Evolutionary conservation across 495 filamentous ascomycete species (phyloP), one percentile per base, ranked within the genome.

Genomic region (Lineolata rhizophorae): DNA sequence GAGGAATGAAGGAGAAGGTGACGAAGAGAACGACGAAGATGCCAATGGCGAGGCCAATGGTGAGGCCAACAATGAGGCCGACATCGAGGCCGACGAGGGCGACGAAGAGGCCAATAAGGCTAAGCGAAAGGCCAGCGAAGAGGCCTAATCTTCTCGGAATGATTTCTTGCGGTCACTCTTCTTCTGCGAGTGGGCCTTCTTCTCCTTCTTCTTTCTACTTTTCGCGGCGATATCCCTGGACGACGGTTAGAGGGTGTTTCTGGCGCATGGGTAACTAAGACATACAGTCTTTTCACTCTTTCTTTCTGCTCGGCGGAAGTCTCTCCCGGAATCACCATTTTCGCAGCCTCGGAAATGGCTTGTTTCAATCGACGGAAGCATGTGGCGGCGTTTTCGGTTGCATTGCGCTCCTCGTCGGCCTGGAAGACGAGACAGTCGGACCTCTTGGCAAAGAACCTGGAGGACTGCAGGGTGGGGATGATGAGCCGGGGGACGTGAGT

Each of bases 141-240:
- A n/a, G n/a, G n/a, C n/a, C n/a, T n/a, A n/a, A n/a, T n/a, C n/a
- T n/a, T n/a, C n/a, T n/a, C n/a, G n/a, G n/a, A n/a, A n/a, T n/a
- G n/a, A n/a, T n/a, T n/a, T n/a, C n/a, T n/a, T n/a, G 15, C 83
- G 65, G 35, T 56, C 62, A 16, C 60, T 62, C 52, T 95, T 95
- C 57, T 94, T 95, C 30, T 57, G 65, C 41, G 74, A 71, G 31
- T 76, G 76, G 18, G 58, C 41, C 54, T 90, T 92, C 54, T 94
- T 95, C 11, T 45, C 50, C 46, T 59, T 69, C 21, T 92, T 38
- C 31, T 82, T 58, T n/a, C 54, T 48, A 37, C 81, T 68, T 35
- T 75, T 79, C 34, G 73, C 75, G 13, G 64, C 60, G 32, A 70
- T 72, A 52, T 79, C 62, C 37, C 82, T 92, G 35, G 35, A 35